Conservation (phyloP, 1,284 basidiomycete genomes). For the Cryptococcus floricola region DNA sequence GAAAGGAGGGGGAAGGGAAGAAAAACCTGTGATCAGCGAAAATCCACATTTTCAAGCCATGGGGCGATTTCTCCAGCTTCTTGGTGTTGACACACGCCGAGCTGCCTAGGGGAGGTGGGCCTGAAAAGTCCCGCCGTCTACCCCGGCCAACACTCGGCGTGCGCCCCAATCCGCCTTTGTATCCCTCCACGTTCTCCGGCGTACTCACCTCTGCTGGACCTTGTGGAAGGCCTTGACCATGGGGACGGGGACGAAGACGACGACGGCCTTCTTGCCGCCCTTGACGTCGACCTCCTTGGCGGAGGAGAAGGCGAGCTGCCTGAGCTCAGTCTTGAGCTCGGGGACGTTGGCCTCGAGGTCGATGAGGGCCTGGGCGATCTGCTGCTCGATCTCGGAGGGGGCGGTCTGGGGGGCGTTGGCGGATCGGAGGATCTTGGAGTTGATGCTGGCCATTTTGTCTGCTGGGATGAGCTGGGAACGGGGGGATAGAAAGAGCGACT, state of each 20-base stretch:
- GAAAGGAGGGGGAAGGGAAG: conserved; percentile 1
- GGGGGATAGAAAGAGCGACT: neutral
- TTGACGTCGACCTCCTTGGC: conserved; percentile 99
- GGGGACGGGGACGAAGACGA: conserved; percentile 96
- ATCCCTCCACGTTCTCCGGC: neutral
- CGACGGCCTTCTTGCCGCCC: conserved; percentile 98
- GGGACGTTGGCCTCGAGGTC: conserved; percentile 98
- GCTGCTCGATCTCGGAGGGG: conserved; percentile 88
- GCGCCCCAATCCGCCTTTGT: neutral
- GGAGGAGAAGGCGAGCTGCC: conserved; percentile 93
- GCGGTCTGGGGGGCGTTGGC: conserved; percentile 88
- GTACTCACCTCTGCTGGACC: conserved; percentile 86
- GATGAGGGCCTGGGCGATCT: conserved; percentile 91
- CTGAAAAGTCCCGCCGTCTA: conserved; percentile 50
- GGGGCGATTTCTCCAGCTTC: neutral
- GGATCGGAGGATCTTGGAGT: conserved; percentile 83
- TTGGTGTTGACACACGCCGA: conserved; percentile 4
- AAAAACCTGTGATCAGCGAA: conserved; percentile 19
- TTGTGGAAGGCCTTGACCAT: conserved; percentile 99
- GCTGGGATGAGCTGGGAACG: neutral
- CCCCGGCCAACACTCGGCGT: conserved; percentile 19
- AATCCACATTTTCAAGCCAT: neutral
- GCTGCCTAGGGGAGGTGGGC: conserved; percentile 44
- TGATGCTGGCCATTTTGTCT: conserved; percentile 1
- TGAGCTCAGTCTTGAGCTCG: conserved; percentile 94